Conservation (phyloP, 495 filamentous ascomycete genomes). For the Neurospora sp. region DNA sequence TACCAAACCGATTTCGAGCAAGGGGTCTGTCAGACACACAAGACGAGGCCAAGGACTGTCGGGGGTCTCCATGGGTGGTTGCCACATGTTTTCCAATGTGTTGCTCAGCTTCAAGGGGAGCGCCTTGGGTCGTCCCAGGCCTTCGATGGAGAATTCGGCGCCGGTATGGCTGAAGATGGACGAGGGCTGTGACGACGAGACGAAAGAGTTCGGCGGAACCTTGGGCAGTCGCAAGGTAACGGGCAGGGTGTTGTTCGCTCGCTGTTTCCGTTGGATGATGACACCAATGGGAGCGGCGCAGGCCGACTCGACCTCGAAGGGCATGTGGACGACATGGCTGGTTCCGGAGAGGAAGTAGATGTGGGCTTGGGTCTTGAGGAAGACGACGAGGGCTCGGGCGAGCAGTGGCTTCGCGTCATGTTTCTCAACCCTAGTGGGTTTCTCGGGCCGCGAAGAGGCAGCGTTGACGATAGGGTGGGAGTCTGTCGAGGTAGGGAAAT, state of each 20-base stretch:
- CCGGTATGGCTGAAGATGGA: constrained; percentile 30
- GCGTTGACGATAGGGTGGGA: constrained; percentile 5
- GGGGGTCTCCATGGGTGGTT: constrained; percentile 31
- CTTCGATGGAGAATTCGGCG: constrained; percentile 43
- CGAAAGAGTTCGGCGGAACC: constrained; percentile 72
- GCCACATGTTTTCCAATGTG: constrained; percentile 40
- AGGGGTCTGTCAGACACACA: constrained; percentile 77
- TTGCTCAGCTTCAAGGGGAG: constrained; percentile 35
- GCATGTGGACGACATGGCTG: constrained; percentile 83
- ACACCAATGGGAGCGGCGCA: constrained; percentile 74
- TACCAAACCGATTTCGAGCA: constrained; percentile 77
- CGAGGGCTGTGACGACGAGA: constrained; percentile 50
- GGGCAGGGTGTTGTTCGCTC: constrained; percentile 27
- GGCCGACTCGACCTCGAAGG: constrained; percentile 85
- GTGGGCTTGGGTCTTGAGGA: constrained; percentile 87
- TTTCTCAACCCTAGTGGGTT: not conserved
- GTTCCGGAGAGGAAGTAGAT: constrained; percentile 84
- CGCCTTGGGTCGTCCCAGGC: constrained; percentile 39
- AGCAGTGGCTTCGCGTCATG: constrained; percentile 19
- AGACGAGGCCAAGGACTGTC: constrained; percentile 63
- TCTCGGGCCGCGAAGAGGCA: not conserved
- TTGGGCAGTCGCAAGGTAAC: constrained; percentile 41
- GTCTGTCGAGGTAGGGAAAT: constrained; percentile 55
- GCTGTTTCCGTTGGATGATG: constrained; percentile 68
- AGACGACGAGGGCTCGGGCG: constrained; percentile 72